Percentiles rank a stretch among this genome's conserved stretches.
These are phyloP conservation scores for Globisporangium rhizosaccharum DNA, from an alignment of 352 stramenopile species.

Conservation along the genomic window DNA sequence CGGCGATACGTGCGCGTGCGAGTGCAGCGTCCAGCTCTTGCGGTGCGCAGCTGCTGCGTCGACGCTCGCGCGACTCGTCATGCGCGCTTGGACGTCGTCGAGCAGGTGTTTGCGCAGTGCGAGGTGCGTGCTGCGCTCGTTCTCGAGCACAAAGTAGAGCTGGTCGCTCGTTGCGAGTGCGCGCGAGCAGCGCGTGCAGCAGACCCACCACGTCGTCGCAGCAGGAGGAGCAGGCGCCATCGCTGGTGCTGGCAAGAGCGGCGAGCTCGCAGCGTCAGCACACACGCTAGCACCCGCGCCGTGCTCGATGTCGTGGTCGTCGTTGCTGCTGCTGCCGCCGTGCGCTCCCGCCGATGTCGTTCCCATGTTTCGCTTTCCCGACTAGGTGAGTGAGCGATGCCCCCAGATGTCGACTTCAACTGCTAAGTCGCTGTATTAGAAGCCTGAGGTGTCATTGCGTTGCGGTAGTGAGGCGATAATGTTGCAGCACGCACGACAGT, in stretches of 20 bases:
- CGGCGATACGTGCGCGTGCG: constrained; percentile 20
- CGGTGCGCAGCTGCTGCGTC: background rate
- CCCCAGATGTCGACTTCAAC: no score
- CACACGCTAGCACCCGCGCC: background rate
- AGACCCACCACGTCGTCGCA: constrained; percentile 8
- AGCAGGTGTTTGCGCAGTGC: constrained; percentile 13
- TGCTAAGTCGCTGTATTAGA: no score
- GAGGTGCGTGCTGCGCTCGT: constrained; percentile 12
- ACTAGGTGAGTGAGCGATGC: no score
- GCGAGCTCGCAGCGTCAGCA: background rate
- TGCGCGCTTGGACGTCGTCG: constrained; percentile 2
- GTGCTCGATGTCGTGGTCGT: background rate
- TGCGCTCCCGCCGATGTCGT: background rate
- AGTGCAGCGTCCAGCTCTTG: constrained; percentile 27
- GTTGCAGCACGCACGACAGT: no score
- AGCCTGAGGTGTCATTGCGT: no score
- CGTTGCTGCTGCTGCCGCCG: background rate
- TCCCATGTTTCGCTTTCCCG: background rate
- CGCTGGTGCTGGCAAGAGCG: background rate
- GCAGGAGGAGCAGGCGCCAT: background rate
- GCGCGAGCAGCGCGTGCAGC: constrained; percentile 10
- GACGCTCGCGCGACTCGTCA: no score
- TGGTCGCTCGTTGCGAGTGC: constrained; percentile 8
- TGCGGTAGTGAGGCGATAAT: no score
- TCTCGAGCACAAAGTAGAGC: constrained; percentile 16